Evolutionary conservation across 805 yeast genomes (phyloP), one percentile per base, ranked within the genome.

Genomic region (Metschnikowia similis): DNA sequence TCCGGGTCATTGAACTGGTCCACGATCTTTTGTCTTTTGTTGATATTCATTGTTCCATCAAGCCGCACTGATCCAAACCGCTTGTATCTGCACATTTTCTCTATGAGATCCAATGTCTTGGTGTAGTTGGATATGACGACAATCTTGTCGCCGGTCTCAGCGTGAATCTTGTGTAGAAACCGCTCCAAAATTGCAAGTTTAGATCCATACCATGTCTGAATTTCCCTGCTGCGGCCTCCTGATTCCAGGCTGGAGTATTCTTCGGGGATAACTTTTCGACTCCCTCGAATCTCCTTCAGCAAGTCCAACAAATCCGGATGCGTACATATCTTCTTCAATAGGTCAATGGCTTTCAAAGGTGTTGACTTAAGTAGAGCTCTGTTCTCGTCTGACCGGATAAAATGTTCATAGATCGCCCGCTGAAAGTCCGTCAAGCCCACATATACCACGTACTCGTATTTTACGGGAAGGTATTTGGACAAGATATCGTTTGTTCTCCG

Each of bases 381-480:
- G 56, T 89, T 84, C 47, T 84, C 94, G 1, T 94, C 89, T 6
- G 96, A 84, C 10, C 87, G 80, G 47, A 90, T 78, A 58, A 87
- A 88, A 56, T 84, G 85, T 47, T 79, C 72, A 62, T 94, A 94
- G 1, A 94, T 66, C 1, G 74, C 67, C 45, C 73, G 69, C 66
- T 94, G 99, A 68, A 91, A 77, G 0, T 88, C 89, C 1, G 92
- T 79, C 48, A 94, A 70, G 39, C 84, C 85, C 53, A 94, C 90
- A 66, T 92, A 94, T n/a, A 94, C 87, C 21, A 94, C 98, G 66
- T 94, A 96, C 66, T 94, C 99, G 64, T 90, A 91, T 66, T 94
- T 94, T 54, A 95, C 89, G 0, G 99, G 99, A 52, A 94, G 75
- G 63, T 94, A 94, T 67, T 94, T 92, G 30, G 97, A 85, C 48